These are phyloP conservation scores for Hypoxylon cercidicola DNA, from an alignment of 495 filamentous ascomycete genomes.

Conservation along the genomic window DNA sequence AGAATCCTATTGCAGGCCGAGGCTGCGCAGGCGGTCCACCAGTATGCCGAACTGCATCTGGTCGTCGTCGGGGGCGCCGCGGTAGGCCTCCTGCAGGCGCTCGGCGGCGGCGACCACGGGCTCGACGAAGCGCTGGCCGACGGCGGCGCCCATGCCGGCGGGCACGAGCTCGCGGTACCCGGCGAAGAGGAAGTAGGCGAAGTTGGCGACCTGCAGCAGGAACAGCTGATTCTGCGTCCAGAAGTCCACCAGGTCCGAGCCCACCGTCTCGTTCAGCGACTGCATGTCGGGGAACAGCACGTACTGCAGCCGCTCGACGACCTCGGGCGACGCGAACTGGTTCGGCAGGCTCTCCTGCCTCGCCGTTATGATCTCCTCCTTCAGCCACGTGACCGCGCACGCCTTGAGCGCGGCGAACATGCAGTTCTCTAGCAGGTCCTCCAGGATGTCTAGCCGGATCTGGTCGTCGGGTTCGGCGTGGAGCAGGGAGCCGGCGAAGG, in stretches of 20 bases:
- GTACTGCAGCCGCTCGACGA: conserved; percentile 58
- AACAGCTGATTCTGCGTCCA: conserved; percentile 54
- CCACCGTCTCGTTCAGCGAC: conserved; percentile 42
- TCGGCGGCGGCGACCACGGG: conserved; percentile 59
- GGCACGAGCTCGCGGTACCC: conserved; percentile 54
- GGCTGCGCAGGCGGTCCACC: conserved; percentile 47
- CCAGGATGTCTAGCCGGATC: conserved; percentile 78
- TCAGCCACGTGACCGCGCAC: conserved; percentile 85
- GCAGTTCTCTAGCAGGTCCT: conserved; percentile 82
- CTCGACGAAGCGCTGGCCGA: conserved; percentile 63
- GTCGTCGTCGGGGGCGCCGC: too few relatives aligned
- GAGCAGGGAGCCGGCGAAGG: conserved; percentile 75
- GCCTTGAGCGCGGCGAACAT: conserved; percentile 81
- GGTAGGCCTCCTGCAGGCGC: conserved; percentile 56
- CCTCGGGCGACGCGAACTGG: conserved; percentile 67
- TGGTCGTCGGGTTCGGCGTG: conserved; percentile 78
- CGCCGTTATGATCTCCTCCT: conserved; percentile 78
- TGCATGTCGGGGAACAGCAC: conserved; percentile 54
- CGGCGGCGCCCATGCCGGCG: conserved; percentile 53
- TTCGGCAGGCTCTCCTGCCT: conserved; percentile 45
- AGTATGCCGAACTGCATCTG: conserved; percentile 51
- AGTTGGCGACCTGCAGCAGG: conserved; percentile 59
- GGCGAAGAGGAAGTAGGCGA: conserved; percentile 63
- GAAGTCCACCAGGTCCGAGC: conserved; percentile 43
- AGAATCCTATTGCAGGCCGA: conserved; percentile 29